A percentile compares a stretch with the other conserved stretches of the same genome.
phyloP scores from a whole-genome alignment of 2,329 filamentous ascomycete genomes.

The Colletotrichum australisinense region DNA sequence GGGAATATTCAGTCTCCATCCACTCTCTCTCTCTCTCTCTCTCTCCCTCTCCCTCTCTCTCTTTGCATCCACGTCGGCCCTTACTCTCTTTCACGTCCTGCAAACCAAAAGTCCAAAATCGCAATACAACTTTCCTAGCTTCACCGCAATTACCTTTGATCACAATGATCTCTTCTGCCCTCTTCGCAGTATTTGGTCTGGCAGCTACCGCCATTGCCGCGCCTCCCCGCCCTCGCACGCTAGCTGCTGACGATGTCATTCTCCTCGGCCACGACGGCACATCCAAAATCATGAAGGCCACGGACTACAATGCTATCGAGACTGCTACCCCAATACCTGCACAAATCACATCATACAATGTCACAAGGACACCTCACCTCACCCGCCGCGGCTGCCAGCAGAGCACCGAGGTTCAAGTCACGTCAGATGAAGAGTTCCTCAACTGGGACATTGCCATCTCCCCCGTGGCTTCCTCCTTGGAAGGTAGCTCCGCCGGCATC shows the following conservation, averaged over 20 bases:
- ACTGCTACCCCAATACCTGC: not conserved
- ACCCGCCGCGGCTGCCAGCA: slow-evolving; percentile 35
- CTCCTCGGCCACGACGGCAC: slow-evolving; percentile 39
- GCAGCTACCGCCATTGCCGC: not conserved
- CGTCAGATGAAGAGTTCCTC: slow-evolving; percentile 44
- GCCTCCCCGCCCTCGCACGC: not conserved
- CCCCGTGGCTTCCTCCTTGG: slow-evolving; percentile 44
- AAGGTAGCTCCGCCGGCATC: slow-evolving; percentile 40
- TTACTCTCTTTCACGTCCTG: not conserved
- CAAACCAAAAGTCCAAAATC: no score
- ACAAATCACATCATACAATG: not conserved
- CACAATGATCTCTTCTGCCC: not conserved
- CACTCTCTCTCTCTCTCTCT: not conserved
- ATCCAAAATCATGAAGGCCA: slow-evolving; percentile 41
- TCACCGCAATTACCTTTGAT: not conserved
- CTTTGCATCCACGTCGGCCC: no score
- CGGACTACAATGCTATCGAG: slow-evolving; percentile 35
- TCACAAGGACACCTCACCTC: not conserved
- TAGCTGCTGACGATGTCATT: slow-evolving; percentile 40
- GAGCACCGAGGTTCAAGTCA: slow-evolving; percentile 41
- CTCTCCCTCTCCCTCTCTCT: no score
- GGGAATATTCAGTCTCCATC: not conserved
- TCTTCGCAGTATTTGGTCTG: slow-evolving; percentile 10
- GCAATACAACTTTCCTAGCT: no score
- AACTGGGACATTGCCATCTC: slow-evolving; percentile 53